Evolutionary conservation across 2,329 filamentous ascomycete species (phyloP).

Genomic region (Shiraia sp.): DNA sequence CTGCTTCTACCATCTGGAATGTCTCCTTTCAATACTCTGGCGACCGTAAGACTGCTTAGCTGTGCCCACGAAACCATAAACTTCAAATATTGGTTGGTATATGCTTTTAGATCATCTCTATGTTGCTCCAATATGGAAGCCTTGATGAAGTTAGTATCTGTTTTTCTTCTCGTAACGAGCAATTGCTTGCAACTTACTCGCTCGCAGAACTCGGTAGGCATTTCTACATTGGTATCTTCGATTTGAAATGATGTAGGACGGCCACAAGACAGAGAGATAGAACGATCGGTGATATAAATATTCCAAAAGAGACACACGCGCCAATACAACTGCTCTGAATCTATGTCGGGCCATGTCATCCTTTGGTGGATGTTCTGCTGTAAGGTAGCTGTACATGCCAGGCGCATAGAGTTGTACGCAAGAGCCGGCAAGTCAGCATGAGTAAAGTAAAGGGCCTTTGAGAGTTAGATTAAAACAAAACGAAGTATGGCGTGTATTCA

Average conservation of each 20-base stretch:
- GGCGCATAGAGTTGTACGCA: conserved; percentile 35
- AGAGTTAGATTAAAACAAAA: conserved; percentile 2
- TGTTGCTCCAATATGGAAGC: neutral
- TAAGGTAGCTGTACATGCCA: conserved; percentile 31
- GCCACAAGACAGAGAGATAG: conserved; percentile 35
- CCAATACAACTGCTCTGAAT: conserved; percentile 21
- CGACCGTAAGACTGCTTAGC: conserved; percentile 12
- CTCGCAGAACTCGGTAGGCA: conserved; percentile 21
- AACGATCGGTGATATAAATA: conserved; percentile 29
- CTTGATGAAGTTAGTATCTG: neutral
- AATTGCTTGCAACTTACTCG: conserved; percentile 17
- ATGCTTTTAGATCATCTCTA: conserved; percentile 5
- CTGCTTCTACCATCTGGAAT: conserved; percentile 10
- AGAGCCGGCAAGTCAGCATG: conserved; percentile 30
- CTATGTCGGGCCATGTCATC: conserved; percentile 18
- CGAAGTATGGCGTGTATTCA: neutral
- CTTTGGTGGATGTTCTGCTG: conserved; percentile 36
- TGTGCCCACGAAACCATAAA: conserved; percentile 31
- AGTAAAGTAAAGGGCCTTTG: conserved; percentile 31
- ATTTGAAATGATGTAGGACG: conserved; percentile 36
- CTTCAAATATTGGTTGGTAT: conserved; percentile 21
- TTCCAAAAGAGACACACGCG: conserved; percentile 37
- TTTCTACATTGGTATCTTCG: conserved; percentile 30
- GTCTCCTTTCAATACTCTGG: conserved; percentile 25
- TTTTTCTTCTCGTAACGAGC: neutral